Conservation (phyloP, 257 asterid species). For the Euphrasia confusa region DNA sequence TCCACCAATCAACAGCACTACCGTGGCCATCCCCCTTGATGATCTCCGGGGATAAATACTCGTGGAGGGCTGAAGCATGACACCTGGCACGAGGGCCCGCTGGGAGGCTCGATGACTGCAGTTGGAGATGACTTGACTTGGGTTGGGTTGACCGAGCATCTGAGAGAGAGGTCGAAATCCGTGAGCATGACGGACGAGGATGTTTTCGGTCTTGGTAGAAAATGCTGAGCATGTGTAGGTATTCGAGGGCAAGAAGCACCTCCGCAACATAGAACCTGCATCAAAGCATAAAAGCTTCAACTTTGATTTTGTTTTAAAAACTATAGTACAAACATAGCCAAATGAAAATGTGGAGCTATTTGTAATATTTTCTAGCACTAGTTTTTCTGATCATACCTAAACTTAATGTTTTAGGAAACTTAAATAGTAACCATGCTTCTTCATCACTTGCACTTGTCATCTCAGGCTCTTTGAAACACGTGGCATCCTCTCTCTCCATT, state of each 20-base stretch:
- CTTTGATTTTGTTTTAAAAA: too few relatives aligned
- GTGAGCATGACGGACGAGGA: constrained; percentile 77
- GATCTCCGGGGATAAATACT: constrained; percentile 72
- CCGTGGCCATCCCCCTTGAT: constrained; percentile 74
- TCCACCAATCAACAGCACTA: constrained; percentile 86
- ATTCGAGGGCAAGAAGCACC: constrained; percentile 71
- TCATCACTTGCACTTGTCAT: too few relatives aligned
- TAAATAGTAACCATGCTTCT: not conserved
- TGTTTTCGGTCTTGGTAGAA: constrained; percentile 73
- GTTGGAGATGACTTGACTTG: constrained; percentile 41
- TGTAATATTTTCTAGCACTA: too few relatives aligned
- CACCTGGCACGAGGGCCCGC: constrained; percentile 53
- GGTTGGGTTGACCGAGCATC: constrained; percentile 62
- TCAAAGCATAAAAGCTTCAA: too few relatives aligned
- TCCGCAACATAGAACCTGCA: constrained; percentile 77
- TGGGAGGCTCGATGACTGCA: constrained; percentile 42
- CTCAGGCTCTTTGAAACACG: too few relatives aligned
- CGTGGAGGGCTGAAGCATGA: constrained; percentile 71
- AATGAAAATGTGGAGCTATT: too few relatives aligned
- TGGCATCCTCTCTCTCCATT: too few relatives aligned
- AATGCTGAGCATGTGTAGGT: constrained; percentile 74
- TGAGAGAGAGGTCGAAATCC: constrained; percentile 69
- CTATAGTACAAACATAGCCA: too few relatives aligned
- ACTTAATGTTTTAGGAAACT: too few relatives aligned
- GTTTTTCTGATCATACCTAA: too few relatives aligned